Conservation (phyloP, 345 rosid species). For the Corymbia maculata region DNA sequence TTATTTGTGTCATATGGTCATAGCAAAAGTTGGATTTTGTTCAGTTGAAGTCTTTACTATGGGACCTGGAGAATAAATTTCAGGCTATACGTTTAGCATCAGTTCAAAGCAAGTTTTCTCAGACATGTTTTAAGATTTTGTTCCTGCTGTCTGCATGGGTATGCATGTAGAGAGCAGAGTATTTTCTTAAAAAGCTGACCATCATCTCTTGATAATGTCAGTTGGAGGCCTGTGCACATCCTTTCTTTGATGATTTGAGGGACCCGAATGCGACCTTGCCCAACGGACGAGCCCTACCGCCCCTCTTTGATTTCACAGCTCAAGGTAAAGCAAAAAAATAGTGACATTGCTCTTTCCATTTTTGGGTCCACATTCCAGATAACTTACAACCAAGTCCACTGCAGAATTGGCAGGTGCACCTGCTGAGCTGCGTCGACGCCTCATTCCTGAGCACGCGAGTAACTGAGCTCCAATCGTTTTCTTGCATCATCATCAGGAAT, state of each 20-base stretch:
- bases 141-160: background rate
- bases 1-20: background rate
- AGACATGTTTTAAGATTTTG: background rate
- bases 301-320: conserved; percentile 79
- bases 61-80: background rate
- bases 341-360: background rate
- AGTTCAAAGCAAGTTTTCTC: background rate
- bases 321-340: conserved; percentile 45
- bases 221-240: conserved; percentile 98
- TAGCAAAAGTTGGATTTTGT: background rate
- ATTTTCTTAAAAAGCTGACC: background rate
- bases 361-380: background rate
- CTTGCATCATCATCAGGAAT: background rate
- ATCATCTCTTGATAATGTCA: conserved; percentile 4
- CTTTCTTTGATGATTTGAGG: conserved; percentile 87
- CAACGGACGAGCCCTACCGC: conserved; percentile 80
- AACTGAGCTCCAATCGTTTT: conserved; percentile 4
- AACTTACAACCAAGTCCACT: background rate
- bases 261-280: conserved; percentile 74
- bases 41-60: background rate
- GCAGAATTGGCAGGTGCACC: conserved; percentile 89
- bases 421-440: conserved; percentile 59
- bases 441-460: conserved; percentile 61
- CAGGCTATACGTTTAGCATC: background rate
- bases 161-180: background rate